Evolutionary conservation across 306 rosid species (phyloP).

Genomic region (Arachis stenosperma): DNA sequence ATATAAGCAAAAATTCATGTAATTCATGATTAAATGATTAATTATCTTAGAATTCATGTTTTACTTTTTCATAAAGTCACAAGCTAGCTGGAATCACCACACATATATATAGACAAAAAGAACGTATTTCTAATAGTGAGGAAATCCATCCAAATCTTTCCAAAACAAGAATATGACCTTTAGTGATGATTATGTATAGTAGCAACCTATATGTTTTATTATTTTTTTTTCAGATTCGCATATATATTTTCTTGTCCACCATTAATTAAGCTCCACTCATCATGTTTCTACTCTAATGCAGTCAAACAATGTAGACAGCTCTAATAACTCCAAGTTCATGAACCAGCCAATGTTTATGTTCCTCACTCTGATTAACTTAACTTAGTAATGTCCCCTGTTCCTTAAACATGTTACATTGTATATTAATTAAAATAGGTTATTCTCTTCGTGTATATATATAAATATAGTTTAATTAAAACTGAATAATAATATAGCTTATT

Average conservation of each 20-base stretch:
- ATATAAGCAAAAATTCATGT: too few relatives aligned
- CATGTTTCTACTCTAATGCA: constrained; percentile 24
- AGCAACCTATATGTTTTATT: constrained; percentile 31
- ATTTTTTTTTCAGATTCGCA: constrained; percentile 12
- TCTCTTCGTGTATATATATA: constrained; percentile 25
- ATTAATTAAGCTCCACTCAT: constrained; percentile 4
- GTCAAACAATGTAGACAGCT: constrained; percentile 54
- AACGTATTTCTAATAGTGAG: constrained; percentile 18
- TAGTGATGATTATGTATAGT: constrained; percentile 17
- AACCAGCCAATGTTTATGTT: constrained; percentile 47
- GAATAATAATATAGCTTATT: not conserved
- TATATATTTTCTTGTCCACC: constrained; percentile 49
- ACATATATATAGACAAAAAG: not conserved
- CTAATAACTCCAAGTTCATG: constrained; percentile 54
- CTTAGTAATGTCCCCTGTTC: constrained; percentile 32
- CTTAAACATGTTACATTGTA: constrained; percentile 37
- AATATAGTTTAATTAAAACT: not conserved
- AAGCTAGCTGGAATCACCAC: constrained; percentile 19
- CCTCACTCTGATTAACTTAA: constrained; percentile 39
- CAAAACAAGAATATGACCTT: not conserved
- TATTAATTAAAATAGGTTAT: constrained; percentile 17
- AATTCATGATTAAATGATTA: too few relatives aligned
- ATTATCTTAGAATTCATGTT: too few relatives aligned
- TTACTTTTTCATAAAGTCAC: not conserved
- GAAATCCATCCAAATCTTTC: constrained; percentile 1